Base-by-base conservation (phyloP, 495 filamentous ascomycete species). In the Penicillium daleae region DNA sequence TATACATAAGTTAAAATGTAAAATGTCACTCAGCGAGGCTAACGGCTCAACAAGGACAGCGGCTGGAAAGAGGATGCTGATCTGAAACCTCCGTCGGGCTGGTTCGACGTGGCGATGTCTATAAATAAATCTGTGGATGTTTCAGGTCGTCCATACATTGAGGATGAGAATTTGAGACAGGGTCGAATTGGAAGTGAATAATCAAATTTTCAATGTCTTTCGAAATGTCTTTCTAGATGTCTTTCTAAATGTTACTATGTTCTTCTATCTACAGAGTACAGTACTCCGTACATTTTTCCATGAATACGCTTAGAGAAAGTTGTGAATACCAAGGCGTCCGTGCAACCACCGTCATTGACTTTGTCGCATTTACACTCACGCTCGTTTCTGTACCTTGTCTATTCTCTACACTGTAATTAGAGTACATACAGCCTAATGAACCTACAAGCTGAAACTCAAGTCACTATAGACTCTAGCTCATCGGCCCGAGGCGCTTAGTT, bases 41-140 rank as follows among this genome's bases (percentile, higher is more conserved):
- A 39, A 39, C 3, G 33, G 9, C 4, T 4, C 1, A 37, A 15
- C 13, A 0, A 39, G 35, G 13, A 12, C 5, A 39, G 15, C 17
- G 5, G 17, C 24, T 46, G 22, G 21, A n/a, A 48, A 48, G 24
- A 29, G 46, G 46, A 50, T 50, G 9, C 12, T 4, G 46, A 6
- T 50, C 46, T 50, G 46, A 50, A 50, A 50, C 46, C 24, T 50
- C 46, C 46, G 26, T 2, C 15, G 24, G 24, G 10, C 1, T 49
- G 24, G 0, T 24, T 50, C 0, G 12, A 29, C 22, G 10, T 9
- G 12, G 46, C 1, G 24, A 8, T 17, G 17, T 27, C 24, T 50
- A 50, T 27, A 50, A 50, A 50, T 50, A 50, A 50, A 17, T 12
- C 13, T 2, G 46, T 46, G 19, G 24, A 50, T 50, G 46, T 50